Evolutionary conservation across 768 basidiomycete genomes (phyloP).

Genomic region (Rhizopogon salebrosus): DNA sequence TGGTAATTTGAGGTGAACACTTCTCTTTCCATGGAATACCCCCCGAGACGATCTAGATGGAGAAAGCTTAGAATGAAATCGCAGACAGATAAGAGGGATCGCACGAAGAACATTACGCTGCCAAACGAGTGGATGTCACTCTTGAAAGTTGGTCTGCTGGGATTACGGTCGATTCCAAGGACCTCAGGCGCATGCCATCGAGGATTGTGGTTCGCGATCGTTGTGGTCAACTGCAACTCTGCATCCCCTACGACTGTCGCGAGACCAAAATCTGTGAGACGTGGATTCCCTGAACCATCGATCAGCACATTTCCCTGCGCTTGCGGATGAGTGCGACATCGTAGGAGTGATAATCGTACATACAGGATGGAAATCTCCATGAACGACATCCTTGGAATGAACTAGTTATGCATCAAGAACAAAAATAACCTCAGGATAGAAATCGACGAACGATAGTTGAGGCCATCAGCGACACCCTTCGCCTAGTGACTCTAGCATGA

Average conservation of each 20-base stretch:
- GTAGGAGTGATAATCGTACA: conserved; percentile 1
- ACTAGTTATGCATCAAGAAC: too few relatives aligned
- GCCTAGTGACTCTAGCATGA: conserved; percentile 6
- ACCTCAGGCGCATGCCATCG: conserved; percentile 37
- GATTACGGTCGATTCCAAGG: conserved; percentile 23
- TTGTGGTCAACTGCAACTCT: conserved; percentile 13
- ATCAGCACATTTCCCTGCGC: conserved; percentile 15
- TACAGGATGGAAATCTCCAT: conserved; percentile 11
- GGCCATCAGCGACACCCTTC: conserved; percentile 6
- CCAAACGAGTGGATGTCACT: conserved; percentile 38
- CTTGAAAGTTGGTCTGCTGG: not conserved
- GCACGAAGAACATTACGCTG: conserved; percentile 15
- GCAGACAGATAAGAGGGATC: not conserved
- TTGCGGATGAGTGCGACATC: not conserved
- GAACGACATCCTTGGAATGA: conserved; percentile 1
- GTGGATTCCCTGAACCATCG: conserved; percentile 21
- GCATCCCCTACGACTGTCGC: conserved; percentile 33
- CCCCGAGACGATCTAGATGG: not conserved
- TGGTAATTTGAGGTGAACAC: not conserved
- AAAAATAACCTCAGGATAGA: not conserved
- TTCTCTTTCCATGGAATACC: not conserved
- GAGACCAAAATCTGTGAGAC: conserved; percentile 41
- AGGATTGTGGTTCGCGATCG: conserved; percentile 28
- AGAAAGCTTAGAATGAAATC: not conserved
- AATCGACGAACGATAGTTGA: conserved; percentile 8